Conservation (phyloP, 345 rosid genomes). For the Geranium brycei region DNA sequence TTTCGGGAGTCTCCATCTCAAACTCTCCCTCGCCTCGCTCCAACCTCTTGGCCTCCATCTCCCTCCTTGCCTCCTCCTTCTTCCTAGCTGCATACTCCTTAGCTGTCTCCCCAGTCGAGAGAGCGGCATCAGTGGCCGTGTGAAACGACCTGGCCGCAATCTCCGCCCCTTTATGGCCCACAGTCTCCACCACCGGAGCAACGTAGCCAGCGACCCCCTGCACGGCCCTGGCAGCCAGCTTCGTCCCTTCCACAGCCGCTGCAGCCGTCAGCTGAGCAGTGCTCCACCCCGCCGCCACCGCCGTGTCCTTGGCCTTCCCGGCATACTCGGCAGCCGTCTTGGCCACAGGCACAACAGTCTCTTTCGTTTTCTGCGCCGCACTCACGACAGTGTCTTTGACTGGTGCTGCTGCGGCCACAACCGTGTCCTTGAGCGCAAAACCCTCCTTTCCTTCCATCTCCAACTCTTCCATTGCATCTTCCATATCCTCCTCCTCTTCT, state of each 20-base stretch:
- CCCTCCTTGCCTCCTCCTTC: conserved; percentile 53
- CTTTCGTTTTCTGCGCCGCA: conserved; percentile 29
- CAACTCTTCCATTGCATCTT: not conserved
- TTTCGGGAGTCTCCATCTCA: not conserved
- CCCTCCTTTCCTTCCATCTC: conserved; percentile 24
- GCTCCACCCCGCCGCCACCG: conserved; percentile 51
- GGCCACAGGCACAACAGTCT: conserved; percentile 34
- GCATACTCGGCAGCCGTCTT: conserved; percentile 40
- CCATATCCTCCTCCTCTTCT: not conserved
- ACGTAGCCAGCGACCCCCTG: conserved; percentile 38
- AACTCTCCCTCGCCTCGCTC: conserved; percentile 18
- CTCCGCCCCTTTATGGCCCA: conserved; percentile 49
- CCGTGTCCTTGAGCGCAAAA: conserved; percentile 11
- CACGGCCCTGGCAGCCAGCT: conserved; percentile 14
- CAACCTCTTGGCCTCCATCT: conserved; percentile 19
- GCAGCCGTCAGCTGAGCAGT: conserved; percentile 48
- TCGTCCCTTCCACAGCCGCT: conserved; percentile 28
- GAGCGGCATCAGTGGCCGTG: conserved; percentile 48
- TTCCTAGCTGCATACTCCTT: conserved; percentile 56
- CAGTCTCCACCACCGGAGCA: conserved; percentile 30
- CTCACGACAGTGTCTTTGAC: conserved; percentile 24
- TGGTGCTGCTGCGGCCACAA: conserved; percentile 12
- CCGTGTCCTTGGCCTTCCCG: conserved; percentile 41
- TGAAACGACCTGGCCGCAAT: conserved; percentile 46
- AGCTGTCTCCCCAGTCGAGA: conserved; percentile 35